phyloP scores from a whole-genome alignment of 176 grass and related monocot species.

The Dendrocalamus sinicus region DNA sequence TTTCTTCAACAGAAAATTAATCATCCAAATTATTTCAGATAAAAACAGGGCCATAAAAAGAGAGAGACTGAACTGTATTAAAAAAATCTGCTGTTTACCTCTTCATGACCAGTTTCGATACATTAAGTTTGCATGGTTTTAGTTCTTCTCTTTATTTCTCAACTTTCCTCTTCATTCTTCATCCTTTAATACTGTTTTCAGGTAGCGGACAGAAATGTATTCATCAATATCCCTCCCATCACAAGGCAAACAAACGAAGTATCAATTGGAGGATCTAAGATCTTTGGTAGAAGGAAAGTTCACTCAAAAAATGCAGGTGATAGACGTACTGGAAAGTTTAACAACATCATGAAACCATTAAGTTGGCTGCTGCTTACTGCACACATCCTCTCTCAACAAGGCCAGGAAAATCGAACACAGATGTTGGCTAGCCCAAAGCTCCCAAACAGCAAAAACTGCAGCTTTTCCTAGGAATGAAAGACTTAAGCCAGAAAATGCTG shows the following conservation, averaged over 20 bases:
- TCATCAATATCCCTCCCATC: slow-evolving; percentile 17
- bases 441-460: not conserved
- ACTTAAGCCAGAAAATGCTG: not conserved
- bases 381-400: not conserved
- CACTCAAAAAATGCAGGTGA: slow-evolving; percentile 2
- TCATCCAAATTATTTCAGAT: slow-evolving; percentile 10
- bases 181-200: slow-evolving; percentile 59
- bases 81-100: slow-evolving; percentile 54
- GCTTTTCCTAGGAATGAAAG: not conserved
- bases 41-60: not conserved
- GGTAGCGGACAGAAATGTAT: slow-evolving; percentile 45
- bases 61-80: not conserved
- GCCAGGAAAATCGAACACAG: not conserved
- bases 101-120: slow-evolving; percentile 46
- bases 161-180: slow-evolving; percentile 59
- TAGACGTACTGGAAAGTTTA: not conserved
- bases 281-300: not conserved
- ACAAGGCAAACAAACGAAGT: slow-evolving; percentile 17
- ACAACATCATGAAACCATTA: not conserved
- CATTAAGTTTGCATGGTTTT: slow-evolving; percentile 49
- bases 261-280: slow-evolving; percentile 22
- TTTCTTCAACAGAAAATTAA: slow-evolving; percentile 24
- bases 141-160: slow-evolving; percentile 45
- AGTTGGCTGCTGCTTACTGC: not conserved
- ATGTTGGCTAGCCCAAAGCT: not conserved